These are phyloP conservation scores for Puccinia sorghi DNA, from an alignment of 1,284 basidiomycete genomes.

Conservation along the genomic window DNA sequence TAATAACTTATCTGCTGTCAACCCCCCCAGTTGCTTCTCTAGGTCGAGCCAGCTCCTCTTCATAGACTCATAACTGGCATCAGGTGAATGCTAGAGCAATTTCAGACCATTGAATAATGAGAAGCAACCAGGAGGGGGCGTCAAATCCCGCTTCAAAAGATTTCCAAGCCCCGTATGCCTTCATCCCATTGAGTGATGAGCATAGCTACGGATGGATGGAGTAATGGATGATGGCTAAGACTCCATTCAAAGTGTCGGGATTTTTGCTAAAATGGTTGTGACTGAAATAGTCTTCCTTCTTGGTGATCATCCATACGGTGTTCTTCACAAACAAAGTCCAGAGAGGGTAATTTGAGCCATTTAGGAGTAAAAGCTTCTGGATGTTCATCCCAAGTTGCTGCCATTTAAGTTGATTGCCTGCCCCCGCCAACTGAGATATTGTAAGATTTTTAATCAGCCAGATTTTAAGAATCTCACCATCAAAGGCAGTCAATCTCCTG, in stretches of 20 bases:
- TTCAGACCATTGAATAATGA: not conserved
- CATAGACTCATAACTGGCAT: not conserved
- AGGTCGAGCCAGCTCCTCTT: not conserved
- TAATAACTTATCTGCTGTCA: not conserved
- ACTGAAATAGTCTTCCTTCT: not conserved
- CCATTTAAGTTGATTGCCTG: too few species aligned
- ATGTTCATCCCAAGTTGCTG: not conserved
- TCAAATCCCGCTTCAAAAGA: not conserved
- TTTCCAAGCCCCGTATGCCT: not conserved
- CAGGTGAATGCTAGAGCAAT: not conserved
- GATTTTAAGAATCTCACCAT: not conserved
- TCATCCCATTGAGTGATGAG: not conserved
- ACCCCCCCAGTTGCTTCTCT: not conserved
- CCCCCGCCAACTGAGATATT: not conserved
- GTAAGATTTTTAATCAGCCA: not conserved
- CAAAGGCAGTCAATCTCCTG: not conserved
- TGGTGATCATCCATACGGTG: not conserved
- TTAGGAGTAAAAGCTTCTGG: not conserved
- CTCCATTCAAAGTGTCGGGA: not conserved
- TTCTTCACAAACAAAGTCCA: not conserved
- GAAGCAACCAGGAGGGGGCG: not conserved
- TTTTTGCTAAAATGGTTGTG: not conserved
- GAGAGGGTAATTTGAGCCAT: not conserved
- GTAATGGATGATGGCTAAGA: not conserved
- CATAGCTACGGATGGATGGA: not conserved